Conservation (phyloP, 2,329 filamentous ascomycete species). For the Aspergillus proliferans region DNA sequence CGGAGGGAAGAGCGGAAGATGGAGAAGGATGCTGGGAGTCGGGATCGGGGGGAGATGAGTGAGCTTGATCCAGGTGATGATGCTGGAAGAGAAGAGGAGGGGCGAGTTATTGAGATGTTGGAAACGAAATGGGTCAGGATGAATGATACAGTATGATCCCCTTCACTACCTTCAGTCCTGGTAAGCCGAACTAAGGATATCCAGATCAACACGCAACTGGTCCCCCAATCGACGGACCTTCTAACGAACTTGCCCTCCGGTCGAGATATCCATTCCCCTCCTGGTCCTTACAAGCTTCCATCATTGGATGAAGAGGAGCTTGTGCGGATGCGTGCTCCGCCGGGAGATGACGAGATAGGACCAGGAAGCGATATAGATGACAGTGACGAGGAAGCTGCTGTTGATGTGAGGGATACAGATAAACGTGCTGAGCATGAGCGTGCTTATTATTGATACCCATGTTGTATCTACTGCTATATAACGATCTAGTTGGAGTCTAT, state of each 20-base stretch:
- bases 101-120: slow-evolving; percentile 76
- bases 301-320: slow-evolving; percentile 60
- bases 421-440: slow-evolving; percentile 31
- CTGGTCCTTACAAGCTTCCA: slow-evolving; percentile 63
- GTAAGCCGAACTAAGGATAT: slow-evolving; percentile 1
- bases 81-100: slow-evolving; percentile 78
- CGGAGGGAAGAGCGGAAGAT: slow-evolving; percentile 72
- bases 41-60: slow-evolving; percentile 23
- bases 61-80: slow-evolving; percentile 56
- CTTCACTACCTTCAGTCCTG: background rate
- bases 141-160: slow-evolving; percentile 72
- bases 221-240: slow-evolving; percentile 66
- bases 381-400: slow-evolving; percentile 31
- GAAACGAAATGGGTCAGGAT: slow-evolving; percentile 84
- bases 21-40: slow-evolving; percentile 55
- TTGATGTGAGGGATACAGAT: slow-evolving; percentile 19
- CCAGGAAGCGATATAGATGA: slow-evolving; percentile 40
- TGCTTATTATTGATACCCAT: slow-evolving; percentile 28
- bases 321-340: slow-evolving; percentile 51
- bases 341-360: slow-evolving; percentile 42
- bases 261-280: slow-evolving; percentile 67
- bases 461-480: background rate
- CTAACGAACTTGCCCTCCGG: slow-evolving; percentile 78
- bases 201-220: slow-evolving; percentile 70
- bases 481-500: background rate